Conservation (phyloP, 2,329 filamentous ascomycete genomes). For the Penicillium brasilianum region DNA sequence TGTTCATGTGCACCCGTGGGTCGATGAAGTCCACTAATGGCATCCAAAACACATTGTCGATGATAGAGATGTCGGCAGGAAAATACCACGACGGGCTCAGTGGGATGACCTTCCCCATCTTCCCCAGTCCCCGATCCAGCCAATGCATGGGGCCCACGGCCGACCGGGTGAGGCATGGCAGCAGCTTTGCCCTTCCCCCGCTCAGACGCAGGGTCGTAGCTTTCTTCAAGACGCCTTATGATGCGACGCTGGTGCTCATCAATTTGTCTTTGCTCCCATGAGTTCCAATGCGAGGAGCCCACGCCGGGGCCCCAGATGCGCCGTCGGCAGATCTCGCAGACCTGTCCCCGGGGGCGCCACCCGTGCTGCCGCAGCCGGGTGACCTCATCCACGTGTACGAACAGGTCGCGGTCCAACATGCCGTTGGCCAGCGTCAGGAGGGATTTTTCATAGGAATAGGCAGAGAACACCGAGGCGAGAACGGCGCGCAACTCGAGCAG, state of each 20-base stretch:
- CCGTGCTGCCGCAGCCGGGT: conserved; percentile 77
- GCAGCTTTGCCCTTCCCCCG: conserved; percentile 49
- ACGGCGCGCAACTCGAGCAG: conserved; percentile 85
- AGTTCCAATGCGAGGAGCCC: conserved; percentile 75
- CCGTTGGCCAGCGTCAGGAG: conserved; percentile 84
- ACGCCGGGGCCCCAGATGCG: conserved; percentile 89
- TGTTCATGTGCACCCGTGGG: conserved; percentile 17
- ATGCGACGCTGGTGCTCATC: conserved; percentile 39
- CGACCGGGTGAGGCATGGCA: conserved; percentile 25
- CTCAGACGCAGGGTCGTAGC: conserved; percentile 34
- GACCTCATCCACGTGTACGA: conserved; percentile 78
- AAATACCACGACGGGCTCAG: conserved; percentile 50
- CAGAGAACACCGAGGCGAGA: conserved; percentile 86
- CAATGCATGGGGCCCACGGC: conserved; percentile 18
- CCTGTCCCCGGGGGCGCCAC: conserved; percentile 85
- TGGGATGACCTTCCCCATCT: conserved; percentile 3
- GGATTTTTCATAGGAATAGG: conserved; percentile 93
- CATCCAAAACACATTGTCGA: conserved; percentile 48
- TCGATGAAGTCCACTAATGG: conserved; percentile 19
- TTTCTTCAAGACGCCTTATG: conserved; percentile 36
- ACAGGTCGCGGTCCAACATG: conserved; percentile 86
- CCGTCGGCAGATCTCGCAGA: conserved; percentile 82
- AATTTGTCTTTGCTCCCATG: conserved; percentile 70
- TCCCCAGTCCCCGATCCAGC: conserved; percentile 4
- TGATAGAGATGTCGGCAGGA: conserved; percentile 57